These are phyloP conservation scores for Arxiozyma heterogenica DNA, from an alignment of 1,139 yeast genomes.

Conservation along the genomic window DNA sequence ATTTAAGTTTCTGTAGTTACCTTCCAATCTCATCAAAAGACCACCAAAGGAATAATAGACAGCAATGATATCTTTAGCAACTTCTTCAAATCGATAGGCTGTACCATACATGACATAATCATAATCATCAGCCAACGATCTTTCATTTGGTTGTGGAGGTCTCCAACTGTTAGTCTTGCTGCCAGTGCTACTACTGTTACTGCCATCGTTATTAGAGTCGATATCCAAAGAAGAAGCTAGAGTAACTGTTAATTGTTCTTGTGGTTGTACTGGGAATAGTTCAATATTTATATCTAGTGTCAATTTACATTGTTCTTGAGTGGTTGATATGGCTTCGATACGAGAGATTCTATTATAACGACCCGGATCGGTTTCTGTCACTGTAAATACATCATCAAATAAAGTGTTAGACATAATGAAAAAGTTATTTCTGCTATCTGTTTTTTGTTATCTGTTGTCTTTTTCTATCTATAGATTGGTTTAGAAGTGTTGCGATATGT, in stretches of 20 bases:
- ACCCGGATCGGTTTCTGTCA: constrained; percentile 77
- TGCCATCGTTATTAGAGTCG: constrained; percentile 37
- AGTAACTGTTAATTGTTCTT: constrained; percentile 80
- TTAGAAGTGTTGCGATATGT: neutral
- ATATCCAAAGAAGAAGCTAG: constrained; percentile 64
- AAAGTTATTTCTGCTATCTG: neutral
- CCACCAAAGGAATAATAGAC: constrained; percentile 97
- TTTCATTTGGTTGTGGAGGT: constrained; percentile 76
- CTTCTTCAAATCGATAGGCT: constrained; percentile 92
- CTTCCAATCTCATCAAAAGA: constrained; percentile 84
- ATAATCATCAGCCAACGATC: constrained; percentile 88
- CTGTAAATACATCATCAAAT: constrained; percentile 87
- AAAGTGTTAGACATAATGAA: constrained; percentile 65
- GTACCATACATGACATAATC: constrained; percentile 99
- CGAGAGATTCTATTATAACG: constrained; percentile 91
- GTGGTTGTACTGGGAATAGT: constrained; percentile 72
- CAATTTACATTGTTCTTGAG: constrained; percentile 73
- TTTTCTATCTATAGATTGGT: neutral
- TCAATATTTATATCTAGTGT: constrained; percentile 90
- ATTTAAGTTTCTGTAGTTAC: constrained; percentile 83
- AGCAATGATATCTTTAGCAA: constrained; percentile 52
- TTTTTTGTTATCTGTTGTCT: neutral
- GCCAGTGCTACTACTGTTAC: constrained; percentile 48
- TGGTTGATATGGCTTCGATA: constrained; percentile 78
- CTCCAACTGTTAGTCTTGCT: constrained; percentile 56